Base-by-base conservation (phyloP, 768 basidiomycete genomes). In the Chlorophyllum brunneum region DNA sequence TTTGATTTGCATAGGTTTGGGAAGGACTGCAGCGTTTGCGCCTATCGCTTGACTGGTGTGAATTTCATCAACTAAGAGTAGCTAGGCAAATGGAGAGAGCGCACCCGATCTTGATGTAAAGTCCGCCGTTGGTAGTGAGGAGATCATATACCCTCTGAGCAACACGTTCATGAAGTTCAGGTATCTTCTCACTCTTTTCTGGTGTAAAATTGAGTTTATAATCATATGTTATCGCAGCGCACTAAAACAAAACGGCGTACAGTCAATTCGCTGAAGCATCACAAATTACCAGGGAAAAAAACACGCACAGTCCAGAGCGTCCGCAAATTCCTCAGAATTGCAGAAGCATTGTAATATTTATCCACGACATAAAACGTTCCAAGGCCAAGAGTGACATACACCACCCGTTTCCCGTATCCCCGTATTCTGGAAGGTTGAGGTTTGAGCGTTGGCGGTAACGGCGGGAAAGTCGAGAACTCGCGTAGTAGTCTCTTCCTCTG, bases 141-240 rank as follows among this genome's bases (percentile, higher is more conserved):
- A 97, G 75, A 62, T 85, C 70, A 56, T 81, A 85, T 54, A 98
- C 72, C 48, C 92, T 73, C 16, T 83, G 74, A 0, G 92, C 93
- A 8, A 94, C 90, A 38, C 95, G 81, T 57, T 89, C 81, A 57
- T 98, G 95, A 2, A 98, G 70, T 23, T 81, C 76, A 5, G 89
- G 87, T 61, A 95, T 94, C 45, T 74, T 67, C 23, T 88, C 81
- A 0, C 79, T 81, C 54, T 85, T 85, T 41, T 79, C 78, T 0
- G 85, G 83, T 7, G 75, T 83, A 59, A 95, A 97, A 68, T 95
- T 94, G 45, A 87, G 65, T 63, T 98, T 97, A 72, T 94, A 95
- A 71, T 91, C 87, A 52, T 82, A 56, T 5, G 86, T 85, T 41
- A 91, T 85, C 54, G 82, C 62, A 9, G 80, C 74, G 57, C 87